These are phyloP conservation scores for Trypanosoma avium DNA, from an alignment of 208 protist genomes.

Conservation along the genomic window DNA sequence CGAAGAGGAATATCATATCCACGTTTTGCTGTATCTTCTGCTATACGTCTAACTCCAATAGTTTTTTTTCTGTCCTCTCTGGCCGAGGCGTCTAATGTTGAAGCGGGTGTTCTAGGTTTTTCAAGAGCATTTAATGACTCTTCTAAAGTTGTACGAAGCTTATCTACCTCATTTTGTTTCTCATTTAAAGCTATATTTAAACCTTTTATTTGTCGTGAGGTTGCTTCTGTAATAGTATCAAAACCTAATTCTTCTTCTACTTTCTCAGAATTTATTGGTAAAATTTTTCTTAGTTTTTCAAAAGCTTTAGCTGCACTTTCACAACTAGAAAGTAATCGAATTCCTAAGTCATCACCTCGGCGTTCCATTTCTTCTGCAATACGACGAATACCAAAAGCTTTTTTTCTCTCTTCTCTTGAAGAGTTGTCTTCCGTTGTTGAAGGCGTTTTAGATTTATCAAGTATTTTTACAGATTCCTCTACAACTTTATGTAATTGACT, in stretches of 20 bases:
- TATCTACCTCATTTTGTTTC: background rate
- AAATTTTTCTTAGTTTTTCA: background rate
- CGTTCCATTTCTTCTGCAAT: background rate
- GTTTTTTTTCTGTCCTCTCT: background rate
- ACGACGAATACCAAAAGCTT: background rate
- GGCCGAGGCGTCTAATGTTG: background rate
- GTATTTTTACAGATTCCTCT: background rate
- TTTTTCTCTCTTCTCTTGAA: background rate
- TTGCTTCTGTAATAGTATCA: background rate
- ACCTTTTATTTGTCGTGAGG: background rate
- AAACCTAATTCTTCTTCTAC: background rate
- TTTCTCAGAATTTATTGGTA: background rate
- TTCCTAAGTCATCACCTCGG: background rate
- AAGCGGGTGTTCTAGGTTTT: background rate
- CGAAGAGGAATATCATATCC: constrained; percentile 3
- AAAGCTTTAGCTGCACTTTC: background rate
- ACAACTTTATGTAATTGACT: background rate
- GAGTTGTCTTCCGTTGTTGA: background rate
- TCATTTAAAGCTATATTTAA: background rate
- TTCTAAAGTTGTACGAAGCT: background rate
- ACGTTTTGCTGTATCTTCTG: background rate
- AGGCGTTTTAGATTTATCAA: background rate
- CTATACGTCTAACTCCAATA: background rate
- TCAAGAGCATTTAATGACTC: background rate
- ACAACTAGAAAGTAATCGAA: background rate